These are phyloP conservation scores for Metschnikowia sp. DNA, from an alignment of 805 yeast species.

Conservation along the genomic window DNA sequence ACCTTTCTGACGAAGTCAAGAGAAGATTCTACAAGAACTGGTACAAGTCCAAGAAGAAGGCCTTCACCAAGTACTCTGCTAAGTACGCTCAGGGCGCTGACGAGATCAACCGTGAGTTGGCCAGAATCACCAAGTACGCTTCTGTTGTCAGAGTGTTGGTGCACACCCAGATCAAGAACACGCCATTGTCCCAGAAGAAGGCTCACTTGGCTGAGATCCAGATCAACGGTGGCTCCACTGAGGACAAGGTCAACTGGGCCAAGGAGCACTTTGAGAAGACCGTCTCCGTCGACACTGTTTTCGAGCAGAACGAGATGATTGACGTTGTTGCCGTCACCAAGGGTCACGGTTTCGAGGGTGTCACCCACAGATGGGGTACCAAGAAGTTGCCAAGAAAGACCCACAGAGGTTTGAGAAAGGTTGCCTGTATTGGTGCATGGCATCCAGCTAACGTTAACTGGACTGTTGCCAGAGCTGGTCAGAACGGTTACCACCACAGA, in stretches of 20 bases:
- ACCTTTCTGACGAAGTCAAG: slow-evolving; percentile 97
- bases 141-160: slow-evolving; percentile 97
- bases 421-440: slow-evolving; percentile 99
- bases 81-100: slow-evolving; percentile 92
- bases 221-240: slow-evolving; percentile 97
- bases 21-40: slow-evolving; percentile 99
- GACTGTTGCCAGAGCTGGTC: slow-evolving; percentile 99
- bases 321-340: slow-evolving; percentile 99
- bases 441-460: slow-evolving; percentile 99
- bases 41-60: slow-evolving; percentile 99
- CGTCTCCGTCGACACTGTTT: slow-evolving; percentile 90
- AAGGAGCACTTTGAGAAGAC: slow-evolving; percentile 99
- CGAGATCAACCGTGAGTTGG: slow-evolving; percentile 91
- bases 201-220: slow-evolving; percentile 99
- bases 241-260: slow-evolving; percentile 99
- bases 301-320: slow-evolving; percentile 98
- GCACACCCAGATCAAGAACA: slow-evolving; percentile 99
- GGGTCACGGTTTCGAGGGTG: slow-evolving; percentile 99
- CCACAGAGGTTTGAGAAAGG: slow-evolving; percentile 99
- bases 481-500: slow-evolving; percentile 99
- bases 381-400: slow-evolving; percentile 99
- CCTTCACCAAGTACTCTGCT: slow-evolving; percentile 99
- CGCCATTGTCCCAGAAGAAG: slow-evolving; percentile 98
- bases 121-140: slow-evolving; percentile 98
- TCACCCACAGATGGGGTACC: slow-evolving; percentile 99